Evolutionary conservation across 108 stramenopile species (phyloP).

Genomic region (Mediolabrus comicus): DNA sequence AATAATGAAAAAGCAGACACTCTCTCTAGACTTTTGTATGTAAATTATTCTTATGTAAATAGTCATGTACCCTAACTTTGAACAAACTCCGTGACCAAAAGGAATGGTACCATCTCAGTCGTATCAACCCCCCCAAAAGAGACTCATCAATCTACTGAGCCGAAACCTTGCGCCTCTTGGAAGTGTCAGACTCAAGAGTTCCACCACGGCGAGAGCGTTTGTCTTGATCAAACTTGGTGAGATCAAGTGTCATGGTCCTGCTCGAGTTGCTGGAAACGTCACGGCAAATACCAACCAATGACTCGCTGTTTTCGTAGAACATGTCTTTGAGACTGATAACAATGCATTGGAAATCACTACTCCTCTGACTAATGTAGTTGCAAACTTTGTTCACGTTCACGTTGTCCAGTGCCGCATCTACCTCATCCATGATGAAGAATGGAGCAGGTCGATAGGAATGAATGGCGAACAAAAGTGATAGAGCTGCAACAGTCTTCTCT

Average conservation of each 20-base stretch:
- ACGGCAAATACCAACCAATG: slow-evolving; percentile 89
- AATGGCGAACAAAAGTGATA: slow-evolving; percentile 98
- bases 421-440: slow-evolving; percentile 99
- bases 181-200: background rate
- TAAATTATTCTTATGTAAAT: too few species aligned
- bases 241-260: slow-evolving; percentile 77
- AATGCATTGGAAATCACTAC: slow-evolving; percentile 94
- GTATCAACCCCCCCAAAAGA: background rate
- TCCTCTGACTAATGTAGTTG: slow-evolving; percentile 95
- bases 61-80: background rate
- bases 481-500: slow-evolving; percentile 98
- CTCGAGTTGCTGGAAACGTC: slow-evolving; percentile 86
- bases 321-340: slow-evolving; percentile 99
- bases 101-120: too few species aligned
- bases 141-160: background rate
- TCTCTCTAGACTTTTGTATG: background rate
- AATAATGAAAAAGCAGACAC: background rate
- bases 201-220: background rate
- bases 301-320: slow-evolving; percentile 91
- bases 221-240: slow-evolving; percentile 71
- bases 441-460: slow-evolving; percentile 94
- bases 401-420: slow-evolving; percentile 88
- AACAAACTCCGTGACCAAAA: too few species aligned
- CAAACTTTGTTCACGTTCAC: slow-evolving; percentile 98
- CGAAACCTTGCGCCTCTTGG: slow-evolving; percentile 1